These are phyloP conservation scores for Phyllosticta ampelicida DNA, from an alignment of 2,329 filamentous ascomycete species.

Conservation along the genomic window DNA sequence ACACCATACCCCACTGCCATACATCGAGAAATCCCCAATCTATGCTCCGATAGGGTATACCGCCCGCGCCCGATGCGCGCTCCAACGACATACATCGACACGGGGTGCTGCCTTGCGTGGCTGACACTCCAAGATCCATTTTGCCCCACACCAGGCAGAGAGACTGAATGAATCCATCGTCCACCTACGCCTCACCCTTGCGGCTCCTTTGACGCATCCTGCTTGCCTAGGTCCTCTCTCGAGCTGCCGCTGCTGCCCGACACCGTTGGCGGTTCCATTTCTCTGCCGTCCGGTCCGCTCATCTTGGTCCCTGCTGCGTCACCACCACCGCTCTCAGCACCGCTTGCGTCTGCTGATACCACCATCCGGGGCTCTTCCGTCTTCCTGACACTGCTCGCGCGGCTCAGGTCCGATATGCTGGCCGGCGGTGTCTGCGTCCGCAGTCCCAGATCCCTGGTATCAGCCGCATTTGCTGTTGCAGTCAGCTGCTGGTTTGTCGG, in stretches of 20 bases:
- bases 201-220: not conserved
- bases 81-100: not conserved
- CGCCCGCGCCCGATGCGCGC: not conserved
- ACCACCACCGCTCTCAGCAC: not conserved
- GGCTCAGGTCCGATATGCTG: conserved; percentile 51
- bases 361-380: conserved; percentile 16
- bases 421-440: conserved; percentile 46
- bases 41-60: not conserved
- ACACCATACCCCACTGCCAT: not conserved
- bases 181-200: not conserved
- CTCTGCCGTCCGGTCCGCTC: not conserved
- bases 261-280: not conserved
- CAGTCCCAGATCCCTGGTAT: conserved; percentile 55
- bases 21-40: not conserved
- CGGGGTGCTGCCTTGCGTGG: not conserved
- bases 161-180: not conserved
- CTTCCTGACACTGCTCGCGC: conserved; percentile 57
- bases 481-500: conserved; percentile 28
- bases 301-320: not conserved
- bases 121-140: not conserved
- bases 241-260: not conserved
- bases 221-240: not conserved
- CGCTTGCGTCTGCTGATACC: not conserved
- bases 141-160: not conserved
- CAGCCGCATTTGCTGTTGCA: conserved; percentile 20